Percentiles rank a stretch among this genome's conserved stretches.
Conservation (phyloP, 2,329 filamentous ascomycete species). For the Cytospora mali region DNA sequence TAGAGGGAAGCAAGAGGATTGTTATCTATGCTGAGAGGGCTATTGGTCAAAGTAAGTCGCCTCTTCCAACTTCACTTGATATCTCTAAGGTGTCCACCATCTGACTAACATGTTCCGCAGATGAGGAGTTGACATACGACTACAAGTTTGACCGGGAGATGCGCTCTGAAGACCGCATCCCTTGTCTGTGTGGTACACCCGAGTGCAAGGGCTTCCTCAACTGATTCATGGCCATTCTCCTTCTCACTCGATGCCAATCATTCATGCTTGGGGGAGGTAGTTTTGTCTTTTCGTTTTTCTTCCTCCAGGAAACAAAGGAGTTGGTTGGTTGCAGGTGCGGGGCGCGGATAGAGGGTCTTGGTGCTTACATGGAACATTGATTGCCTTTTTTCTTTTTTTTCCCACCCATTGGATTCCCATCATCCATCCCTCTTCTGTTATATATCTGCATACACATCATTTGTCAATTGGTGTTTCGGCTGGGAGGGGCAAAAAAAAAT, state of each 20-base stretch:
- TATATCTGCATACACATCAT: constrained; percentile 22
- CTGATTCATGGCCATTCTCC: constrained; percentile 48
- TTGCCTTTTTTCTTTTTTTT: background rate
- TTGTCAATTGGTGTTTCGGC: constrained; percentile 5
- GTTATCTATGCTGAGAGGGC: constrained; percentile 98
- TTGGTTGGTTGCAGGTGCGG: background rate
- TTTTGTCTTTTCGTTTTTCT: background rate
- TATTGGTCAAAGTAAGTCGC: constrained; percentile 81
- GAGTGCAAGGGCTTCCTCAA: constrained; percentile 99
- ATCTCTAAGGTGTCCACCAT: background rate
- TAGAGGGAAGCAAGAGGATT: constrained; percentile 96
- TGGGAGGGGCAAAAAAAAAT: background rate
- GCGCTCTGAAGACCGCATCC: constrained; percentile 91
- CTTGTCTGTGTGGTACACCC: constrained; percentile 92
- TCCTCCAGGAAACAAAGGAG: background rate
- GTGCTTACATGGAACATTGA: background rate
- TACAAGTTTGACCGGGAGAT: constrained; percentile 99
- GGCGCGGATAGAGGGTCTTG: constrained; percentile 6
- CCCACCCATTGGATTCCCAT: background rate
- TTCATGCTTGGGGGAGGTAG: background rate
- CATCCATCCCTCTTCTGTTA: constrained; percentile 10
- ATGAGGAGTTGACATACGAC: constrained; percentile 98
- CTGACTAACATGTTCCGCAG: constrained; percentile 52
- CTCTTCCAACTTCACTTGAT: constrained; percentile 1
- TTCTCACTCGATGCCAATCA: background rate